Evolutionary conservation across 257 asterid genomes (phyloP).

Genomic region (Solanum ossicruentum): DNA sequence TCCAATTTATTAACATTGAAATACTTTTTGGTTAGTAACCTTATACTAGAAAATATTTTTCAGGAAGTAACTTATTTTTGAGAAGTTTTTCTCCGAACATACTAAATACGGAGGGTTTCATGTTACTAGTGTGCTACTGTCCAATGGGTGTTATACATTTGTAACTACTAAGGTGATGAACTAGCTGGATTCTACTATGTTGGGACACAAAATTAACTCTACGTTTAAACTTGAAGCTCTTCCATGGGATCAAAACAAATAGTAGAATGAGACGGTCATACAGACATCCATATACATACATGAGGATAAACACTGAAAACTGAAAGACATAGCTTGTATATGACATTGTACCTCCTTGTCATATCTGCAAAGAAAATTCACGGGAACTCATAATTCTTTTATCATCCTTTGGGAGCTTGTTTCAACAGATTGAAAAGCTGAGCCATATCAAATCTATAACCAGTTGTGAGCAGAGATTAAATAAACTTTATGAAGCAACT

Average conservation of each 20-base stretch:
- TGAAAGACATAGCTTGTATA: background rate
- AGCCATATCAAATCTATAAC: background rate
- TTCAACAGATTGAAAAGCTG: background rate
- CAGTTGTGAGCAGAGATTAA: background rate
- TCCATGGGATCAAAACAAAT: background rate
- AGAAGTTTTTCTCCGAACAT: background rate
- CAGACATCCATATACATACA: background rate
- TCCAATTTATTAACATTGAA: background rate
- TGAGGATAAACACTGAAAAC: background rate
- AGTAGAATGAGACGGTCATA: background rate
- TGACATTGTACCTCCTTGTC: background rate
- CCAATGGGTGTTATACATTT: background rate
- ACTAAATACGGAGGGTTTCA: background rate
- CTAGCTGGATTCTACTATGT: background rate
- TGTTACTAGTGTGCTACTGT: background rate
- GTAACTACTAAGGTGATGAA: background rate
- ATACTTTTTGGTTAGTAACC: background rate
- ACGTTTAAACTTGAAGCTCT: background rate
- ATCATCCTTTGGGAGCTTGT: background rate
- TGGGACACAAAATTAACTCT: background rate
- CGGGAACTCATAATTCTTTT: background rate
- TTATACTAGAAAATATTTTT: background rate
- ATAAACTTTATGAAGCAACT: background rate
- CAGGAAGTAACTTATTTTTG: background rate
- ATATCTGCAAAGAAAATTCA: background rate